Percentiles rank a stretch among this genome's conserved stretches.
These are phyloP conservation scores for Pontederia paniculata DNA, from an alignment of 176 grass and related monocot genomes.

Conservation along the genomic window DNA sequence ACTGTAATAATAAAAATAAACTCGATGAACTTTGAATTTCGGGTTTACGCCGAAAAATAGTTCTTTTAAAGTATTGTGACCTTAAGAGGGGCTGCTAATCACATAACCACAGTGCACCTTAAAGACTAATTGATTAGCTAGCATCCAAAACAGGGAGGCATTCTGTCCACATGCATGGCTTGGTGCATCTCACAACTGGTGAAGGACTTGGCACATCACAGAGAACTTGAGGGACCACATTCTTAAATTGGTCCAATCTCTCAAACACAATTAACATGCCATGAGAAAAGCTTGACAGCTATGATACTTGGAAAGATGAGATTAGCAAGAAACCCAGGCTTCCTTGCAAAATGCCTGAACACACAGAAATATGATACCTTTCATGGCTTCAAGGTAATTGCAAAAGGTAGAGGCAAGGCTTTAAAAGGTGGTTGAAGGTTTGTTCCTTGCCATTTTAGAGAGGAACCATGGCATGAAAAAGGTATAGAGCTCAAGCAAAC, in stretches of 20 bases:
- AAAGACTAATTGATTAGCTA: no score
- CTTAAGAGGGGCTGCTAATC: no score
- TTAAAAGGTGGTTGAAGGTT: not conserved
- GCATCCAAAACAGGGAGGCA: no score
- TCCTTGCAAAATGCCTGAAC: not conserved
- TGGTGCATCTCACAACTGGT: no score
- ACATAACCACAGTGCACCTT: no score
- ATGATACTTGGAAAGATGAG: not conserved
- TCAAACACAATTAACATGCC: not conserved
- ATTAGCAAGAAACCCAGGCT: not conserved
- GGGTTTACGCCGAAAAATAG: no score
- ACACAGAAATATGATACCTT: not conserved
- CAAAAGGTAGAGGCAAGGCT: not conserved
- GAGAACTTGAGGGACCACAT: no score
- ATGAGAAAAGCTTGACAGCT: not conserved
- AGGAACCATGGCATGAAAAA: not conserved
- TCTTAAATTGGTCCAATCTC: not conserved
- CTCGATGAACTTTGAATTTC: no score
- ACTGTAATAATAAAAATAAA: no score
- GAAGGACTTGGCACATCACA: no score
- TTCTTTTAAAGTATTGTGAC: no score
- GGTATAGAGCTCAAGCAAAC: not conserved
- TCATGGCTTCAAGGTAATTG: not conserved
- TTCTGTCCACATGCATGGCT: no score
- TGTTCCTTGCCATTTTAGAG: not conserved